phyloP scores from a whole-genome alignment of 495 filamentous ascomycete genomes.

The Talaromyces stipitatus region DNA sequence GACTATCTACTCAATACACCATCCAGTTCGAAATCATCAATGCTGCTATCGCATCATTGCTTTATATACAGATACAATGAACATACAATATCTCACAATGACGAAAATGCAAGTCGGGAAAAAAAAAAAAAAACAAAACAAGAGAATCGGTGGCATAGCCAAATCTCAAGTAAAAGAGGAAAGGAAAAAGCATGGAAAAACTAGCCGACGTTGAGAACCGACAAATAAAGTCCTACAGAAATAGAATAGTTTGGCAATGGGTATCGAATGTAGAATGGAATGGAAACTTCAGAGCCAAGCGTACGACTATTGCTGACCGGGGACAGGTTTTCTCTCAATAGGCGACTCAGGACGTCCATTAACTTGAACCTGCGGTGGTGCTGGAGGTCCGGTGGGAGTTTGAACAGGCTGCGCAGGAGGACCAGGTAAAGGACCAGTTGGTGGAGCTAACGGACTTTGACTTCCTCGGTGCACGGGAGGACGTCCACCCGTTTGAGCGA shows the following conservation, averaged over 20 bases:
- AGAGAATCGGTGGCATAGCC: neutral
- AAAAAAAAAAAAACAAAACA: too few relatives aligned
- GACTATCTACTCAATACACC: neutral
- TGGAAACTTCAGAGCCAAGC: neutral
- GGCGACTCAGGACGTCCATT: neutral
- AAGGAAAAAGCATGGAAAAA: neutral
- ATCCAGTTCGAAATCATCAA: neutral
- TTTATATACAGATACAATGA: conserved; percentile 1
- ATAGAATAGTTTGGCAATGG: conserved; percentile 1
- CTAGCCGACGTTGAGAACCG: neutral
- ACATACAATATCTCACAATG: neutral
- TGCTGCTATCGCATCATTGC: neutral
- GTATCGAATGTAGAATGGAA: conserved; percentile 4
- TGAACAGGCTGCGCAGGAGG: conserved; percentile 15
- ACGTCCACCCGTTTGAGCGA: conserved; percentile 32
- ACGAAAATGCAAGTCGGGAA: neutral
- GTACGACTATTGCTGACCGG: conserved; percentile 33
- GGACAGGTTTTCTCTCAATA: conserved; percentile 22
- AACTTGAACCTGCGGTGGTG: neutral
- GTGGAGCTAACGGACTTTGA: conserved; percentile 46
- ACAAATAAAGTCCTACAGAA: neutral
- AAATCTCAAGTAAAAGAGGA: neutral
- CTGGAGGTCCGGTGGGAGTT: neutral
- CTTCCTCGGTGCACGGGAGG: conserved; percentile 44
- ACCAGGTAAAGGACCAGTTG: conserved; percentile 24